Evolutionary conservation across 352 stramenopile species (phyloP).

Genomic region (Globisporangium cystogenes): DNA sequence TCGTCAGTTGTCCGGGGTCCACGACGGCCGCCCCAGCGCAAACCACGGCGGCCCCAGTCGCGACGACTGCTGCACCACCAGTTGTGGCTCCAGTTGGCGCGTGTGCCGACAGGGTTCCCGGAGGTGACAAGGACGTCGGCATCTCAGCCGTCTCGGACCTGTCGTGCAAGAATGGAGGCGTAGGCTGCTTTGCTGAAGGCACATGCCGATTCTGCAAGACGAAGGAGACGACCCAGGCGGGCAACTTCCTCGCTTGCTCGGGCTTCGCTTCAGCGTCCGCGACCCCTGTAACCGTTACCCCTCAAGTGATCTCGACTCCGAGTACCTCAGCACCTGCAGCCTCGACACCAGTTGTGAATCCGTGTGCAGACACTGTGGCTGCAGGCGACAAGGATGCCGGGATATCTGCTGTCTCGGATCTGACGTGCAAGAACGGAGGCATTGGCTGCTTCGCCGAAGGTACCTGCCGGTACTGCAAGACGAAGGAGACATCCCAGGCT

Average conservation of each 20-base stretch:
- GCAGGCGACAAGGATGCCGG: constrained; percentile 1
- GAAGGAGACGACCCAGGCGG: constrained; percentile 11
- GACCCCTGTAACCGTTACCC: no score
- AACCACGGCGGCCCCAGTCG: background rate
- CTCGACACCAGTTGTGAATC: no score
- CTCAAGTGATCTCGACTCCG: no score
- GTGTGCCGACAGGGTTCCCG: background rate
- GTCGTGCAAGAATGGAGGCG: constrained; percentile 12
- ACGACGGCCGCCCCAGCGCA: no score
- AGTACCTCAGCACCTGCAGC: no score
- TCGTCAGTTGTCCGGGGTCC: background rate
- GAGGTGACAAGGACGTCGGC: constrained; percentile 2
- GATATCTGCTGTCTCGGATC: constrained; percentile 8
- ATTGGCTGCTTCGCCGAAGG: constrained; percentile 14
- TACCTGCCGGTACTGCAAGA: constrained; percentile 21
- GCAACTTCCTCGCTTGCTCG: constrained; percentile 11
- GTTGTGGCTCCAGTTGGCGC: background rate
- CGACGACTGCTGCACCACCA: background rate
- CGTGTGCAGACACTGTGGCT: background rate
- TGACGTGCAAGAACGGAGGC: constrained; percentile 13
- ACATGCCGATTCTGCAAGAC: constrained; percentile 22
- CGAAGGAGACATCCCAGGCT: constrained; percentile 12
- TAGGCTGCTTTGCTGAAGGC: constrained; percentile 14
- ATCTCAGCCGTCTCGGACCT: constrained; percentile 9
- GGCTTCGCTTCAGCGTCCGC: background rate